Percentiles rank a stretch among this genome's conserved stretches.
Evolutionary conservation across 805 yeast genomes (phyloP).

Genomic region (Candida ficus): DNA sequence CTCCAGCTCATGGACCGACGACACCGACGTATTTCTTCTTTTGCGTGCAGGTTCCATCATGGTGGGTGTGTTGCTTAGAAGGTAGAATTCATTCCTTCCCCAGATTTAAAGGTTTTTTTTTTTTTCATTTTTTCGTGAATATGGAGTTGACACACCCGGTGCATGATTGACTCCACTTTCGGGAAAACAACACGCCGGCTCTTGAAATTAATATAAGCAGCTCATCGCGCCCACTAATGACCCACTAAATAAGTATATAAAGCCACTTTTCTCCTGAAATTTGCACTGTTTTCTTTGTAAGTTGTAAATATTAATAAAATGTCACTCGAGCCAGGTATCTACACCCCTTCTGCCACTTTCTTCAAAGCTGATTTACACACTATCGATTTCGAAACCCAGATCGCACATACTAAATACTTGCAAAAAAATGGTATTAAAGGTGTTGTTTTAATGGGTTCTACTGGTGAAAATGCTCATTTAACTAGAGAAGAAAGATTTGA

Average conservation of each 20-base stretch:
- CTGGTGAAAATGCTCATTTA: slow-evolving; percentile 51
- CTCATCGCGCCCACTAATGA: too few relatives aligned
- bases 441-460: slow-evolving; percentile 45
- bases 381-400: slow-evolving; percentile 41
- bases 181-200: neutral
- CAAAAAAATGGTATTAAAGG: slow-evolving; percentile 42
- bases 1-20: neutral
- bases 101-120: slow-evolving; percentile 1
- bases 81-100: neutral
- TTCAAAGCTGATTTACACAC: slow-evolving; percentile 36
- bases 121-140: neutral
- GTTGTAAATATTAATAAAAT: neutral
- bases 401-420: slow-evolving; percentile 39
- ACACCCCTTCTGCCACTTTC: slow-evolving; percentile 52
- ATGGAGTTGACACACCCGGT: neutral
- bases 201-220: too few relatives aligned
- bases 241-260: too few relatives aligned
- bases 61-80: too few relatives aligned
- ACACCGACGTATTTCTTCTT: slow-evolving; percentile 1
- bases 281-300: too few relatives aligned
- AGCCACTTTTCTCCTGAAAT: too few relatives aligned
- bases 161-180: neutral
- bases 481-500: slow-evolving; percentile 39
- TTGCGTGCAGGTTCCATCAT: slow-evolving; percentile 3
- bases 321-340: slow-evolving; percentile 37